Conservation (phyloP, 768 basidiomycete genomes). For the Termitomyces eurrhizus region DNA sequence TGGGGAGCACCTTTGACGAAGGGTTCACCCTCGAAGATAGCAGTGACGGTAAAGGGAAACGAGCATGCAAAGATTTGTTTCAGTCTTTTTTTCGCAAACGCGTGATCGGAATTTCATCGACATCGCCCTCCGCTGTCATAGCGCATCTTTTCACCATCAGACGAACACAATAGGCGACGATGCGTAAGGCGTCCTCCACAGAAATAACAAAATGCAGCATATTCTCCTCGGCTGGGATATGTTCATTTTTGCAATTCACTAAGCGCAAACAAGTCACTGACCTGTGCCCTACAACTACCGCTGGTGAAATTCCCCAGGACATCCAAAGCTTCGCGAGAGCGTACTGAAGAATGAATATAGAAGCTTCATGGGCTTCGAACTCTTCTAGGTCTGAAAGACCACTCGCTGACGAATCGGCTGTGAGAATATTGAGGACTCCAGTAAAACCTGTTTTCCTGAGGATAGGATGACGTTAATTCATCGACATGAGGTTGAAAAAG, state of each 20-base stretch:
- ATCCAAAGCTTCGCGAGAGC: conserved; percentile 62
- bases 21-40: conserved; percentile 92
- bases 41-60: conserved; percentile 91
- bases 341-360: conserved; percentile 61
- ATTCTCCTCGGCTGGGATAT: too few relatives aligned
- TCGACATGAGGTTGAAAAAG: conserved; percentile 52
- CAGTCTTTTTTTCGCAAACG: too few relatives aligned
- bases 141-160: too few relatives aligned
- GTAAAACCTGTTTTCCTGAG: conserved; percentile 47
- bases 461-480: conserved; percentile 50
- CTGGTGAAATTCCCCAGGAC: conserved; percentile 61
- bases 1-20: conserved; percentile 98
- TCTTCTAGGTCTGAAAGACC: conserved; percentile 28
- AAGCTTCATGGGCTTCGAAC: conserved; percentile 45
- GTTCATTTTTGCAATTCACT: neutral
- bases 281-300: conserved; percentile 73
- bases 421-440: conserved; percentile 45
- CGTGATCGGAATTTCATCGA: too few relatives aligned
- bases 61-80: too few relatives aligned
- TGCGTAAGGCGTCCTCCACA: too few relatives aligned
- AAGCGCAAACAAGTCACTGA: conserved; percentile 24
- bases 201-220: too few relatives aligned
- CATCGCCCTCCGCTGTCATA: too few relatives aligned
- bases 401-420: conserved; percentile 17
- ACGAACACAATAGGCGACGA: too few relatives aligned